Evolutionary conservation across 331 rosid genomes (phyloP).

Genomic region (Malus hybrid): DNA sequence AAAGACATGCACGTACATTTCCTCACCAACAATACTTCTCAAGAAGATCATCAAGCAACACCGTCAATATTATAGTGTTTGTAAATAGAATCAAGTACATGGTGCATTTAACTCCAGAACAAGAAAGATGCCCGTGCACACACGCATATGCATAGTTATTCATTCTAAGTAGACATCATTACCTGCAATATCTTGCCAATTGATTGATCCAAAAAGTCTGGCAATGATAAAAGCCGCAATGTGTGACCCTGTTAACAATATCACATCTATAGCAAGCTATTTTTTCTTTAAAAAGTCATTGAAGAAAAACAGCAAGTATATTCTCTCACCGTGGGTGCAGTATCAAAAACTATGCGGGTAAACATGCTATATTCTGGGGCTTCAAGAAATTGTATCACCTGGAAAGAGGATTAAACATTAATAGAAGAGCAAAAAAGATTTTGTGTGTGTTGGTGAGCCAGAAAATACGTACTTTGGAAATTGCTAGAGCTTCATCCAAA

Average conservation of each 20-base stretch:
- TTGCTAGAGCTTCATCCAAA: slow-evolving; percentile 96
- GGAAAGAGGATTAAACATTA: slow-evolving; percentile 28
- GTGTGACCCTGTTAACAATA: slow-evolving; percentile 66
- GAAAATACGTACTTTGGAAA: slow-evolving; percentile 59
- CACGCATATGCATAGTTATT: not conserved
- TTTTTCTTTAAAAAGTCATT: not conserved
- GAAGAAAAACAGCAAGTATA: slow-evolving; percentile 1
- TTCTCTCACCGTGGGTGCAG: slow-evolving; percentile 88
- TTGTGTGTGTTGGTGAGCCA: not conserved
- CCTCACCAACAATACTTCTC: not conserved
- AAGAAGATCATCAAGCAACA: not conserved
- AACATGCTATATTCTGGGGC: slow-evolving; percentile 78
- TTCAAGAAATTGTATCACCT: slow-evolving; percentile 89
- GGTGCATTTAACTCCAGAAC: not conserved
- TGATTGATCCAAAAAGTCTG: slow-evolving; percentile 91
- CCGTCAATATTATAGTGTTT: not conserved
- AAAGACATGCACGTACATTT: not conserved
- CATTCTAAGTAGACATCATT: not conserved
- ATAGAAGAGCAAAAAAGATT: not conserved
- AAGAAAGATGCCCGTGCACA: not conserved
- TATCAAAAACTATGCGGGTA: slow-evolving; percentile 89
- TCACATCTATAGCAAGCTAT: not conserved
- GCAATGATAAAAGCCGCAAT: slow-evolving; percentile 71
- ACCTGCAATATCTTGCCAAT: slow-evolving; percentile 92
- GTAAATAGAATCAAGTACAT: not conserved